Evolutionary conservation across 1,284 basidiomycete species (phyloP), one percentile per base, ranked within the genome.

Genomic region (Tilletia caries): DNA sequence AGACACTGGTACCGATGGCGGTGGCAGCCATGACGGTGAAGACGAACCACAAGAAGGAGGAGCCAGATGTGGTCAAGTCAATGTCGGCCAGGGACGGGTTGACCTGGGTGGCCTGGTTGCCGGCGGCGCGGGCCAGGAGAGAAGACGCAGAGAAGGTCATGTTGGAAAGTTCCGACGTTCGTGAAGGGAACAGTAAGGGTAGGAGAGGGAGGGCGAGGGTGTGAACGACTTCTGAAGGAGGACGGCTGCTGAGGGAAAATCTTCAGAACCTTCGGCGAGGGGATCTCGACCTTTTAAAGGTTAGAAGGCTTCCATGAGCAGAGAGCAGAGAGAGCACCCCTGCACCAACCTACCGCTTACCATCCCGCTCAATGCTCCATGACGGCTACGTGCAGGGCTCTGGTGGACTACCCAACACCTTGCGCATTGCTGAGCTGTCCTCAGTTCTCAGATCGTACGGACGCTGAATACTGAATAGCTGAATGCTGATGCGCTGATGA

Each of bases 1-100:
- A 77, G 65, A 72, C 62, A 67, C 80, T 77, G 70, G 80, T 71
- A n/a, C 58, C 75, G 33, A 84, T 67, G 46, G 76, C 78, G 25
- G 74, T 73, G 10, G 71, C n/a, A 48, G 74, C 71, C 82, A 84
- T 83, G 65, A 83, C 68, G 15, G 78, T 70, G 68, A 84, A 84
- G 68, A 82, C 76, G n/a, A 78, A 77, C 83, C 83, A 84, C 3
- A 84, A 84, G 86, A 86, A 89, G 79, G 88, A 85, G 0, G 87
- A 86, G 5, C 72, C 79, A 13, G 60, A 64, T 52, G 73, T 76
- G 66, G 74, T 74, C 67, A 78, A 73, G 71, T 79, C 71, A 70
- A 79, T 74, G 68, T 75, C 73, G 29, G 78, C 69, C 32, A 71
- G 70, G 29, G 72, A 25, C 29, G 70, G 75, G 73, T 80, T 79